Evolutionary conservation across 305 asterid species (phyloP).

Genomic region (Solanum hybrid): DNA sequence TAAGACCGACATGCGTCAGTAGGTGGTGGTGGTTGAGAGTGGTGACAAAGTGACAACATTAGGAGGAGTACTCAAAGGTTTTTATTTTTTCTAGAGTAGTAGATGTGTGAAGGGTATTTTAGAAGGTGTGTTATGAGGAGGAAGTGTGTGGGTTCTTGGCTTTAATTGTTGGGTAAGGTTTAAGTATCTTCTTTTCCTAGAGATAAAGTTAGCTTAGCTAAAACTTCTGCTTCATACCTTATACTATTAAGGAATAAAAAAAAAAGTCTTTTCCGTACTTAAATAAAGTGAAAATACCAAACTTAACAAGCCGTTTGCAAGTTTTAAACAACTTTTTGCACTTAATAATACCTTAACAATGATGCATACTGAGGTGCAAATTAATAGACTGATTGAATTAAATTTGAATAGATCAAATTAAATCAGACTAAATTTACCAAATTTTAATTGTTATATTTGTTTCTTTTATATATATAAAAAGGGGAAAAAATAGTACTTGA

Average conservation of each 20-base stretch:
- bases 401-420: neutral
- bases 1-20: neutral
- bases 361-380: neutral
- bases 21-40: slow-evolving; percentile 3
- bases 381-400: neutral
- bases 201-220: slow-evolving; percentile 43
- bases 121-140: neutral
- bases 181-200: slow-evolving; percentile 80
- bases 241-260: neutral
- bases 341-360: neutral
- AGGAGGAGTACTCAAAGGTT: slow-evolving; percentile 5
- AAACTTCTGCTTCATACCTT: slow-evolving; percentile 10
- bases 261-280: neutral
- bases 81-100: neutral
- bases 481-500: neutral
- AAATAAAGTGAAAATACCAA: slow-evolving; percentile 18
- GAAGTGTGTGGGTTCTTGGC: slow-evolving; percentile 15
- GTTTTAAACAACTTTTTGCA: neutral
- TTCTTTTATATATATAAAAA: no score
- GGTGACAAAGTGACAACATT: slow-evolving; percentile 24
- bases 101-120: neutral
- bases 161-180: slow-evolving; percentile 60
- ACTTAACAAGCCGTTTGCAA: slow-evolving; percentile 6
- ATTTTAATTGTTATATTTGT: neutral
- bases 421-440: no score